phyloP scores from a whole-genome alignment of 1,284 basidiomycete genomes.

The Stygiomarasmius scandens region DNA sequence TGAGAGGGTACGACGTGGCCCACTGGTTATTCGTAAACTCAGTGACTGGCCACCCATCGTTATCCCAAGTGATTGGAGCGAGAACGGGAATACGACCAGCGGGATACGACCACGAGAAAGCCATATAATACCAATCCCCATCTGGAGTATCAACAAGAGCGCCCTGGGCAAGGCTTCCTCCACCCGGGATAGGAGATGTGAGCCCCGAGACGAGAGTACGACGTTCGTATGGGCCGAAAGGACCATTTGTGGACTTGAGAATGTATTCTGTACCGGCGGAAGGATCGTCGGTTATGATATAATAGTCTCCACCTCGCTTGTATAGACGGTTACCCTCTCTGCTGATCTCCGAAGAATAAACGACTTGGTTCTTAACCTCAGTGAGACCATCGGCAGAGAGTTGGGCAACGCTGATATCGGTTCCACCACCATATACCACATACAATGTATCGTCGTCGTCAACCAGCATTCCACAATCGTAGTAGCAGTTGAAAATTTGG shows the following conservation, averaged over 20 bases:
- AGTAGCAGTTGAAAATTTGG: constrained; percentile 20
- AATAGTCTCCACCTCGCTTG: constrained; percentile 21
- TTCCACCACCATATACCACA: constrained; percentile 17
- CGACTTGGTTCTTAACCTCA: constrained; percentile 16
- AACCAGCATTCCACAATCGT: constrained; percentile 22
- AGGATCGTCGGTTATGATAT: constrained; percentile 19
- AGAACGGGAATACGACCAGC: constrained; percentile 21
- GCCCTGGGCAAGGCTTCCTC: constrained; percentile 19
- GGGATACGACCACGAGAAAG: constrained; percentile 20
- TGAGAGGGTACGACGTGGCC: constrained; percentile 18
- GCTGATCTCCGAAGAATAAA: constrained; percentile 6
- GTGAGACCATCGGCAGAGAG: constrained; percentile 15
- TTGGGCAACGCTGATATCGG: constrained; percentile 16
- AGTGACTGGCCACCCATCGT: constrained; percentile 20
- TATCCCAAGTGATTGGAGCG: constrained; percentile 23
- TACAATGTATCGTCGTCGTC: constrained; percentile 26
- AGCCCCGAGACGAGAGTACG: constrained; percentile 5
- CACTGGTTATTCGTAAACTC: constrained; percentile 17
- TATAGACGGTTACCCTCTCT: constrained; percentile 22
- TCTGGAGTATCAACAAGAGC: constrained; percentile 16
- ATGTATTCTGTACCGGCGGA: background rate
- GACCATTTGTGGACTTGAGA: constrained; percentile 4
- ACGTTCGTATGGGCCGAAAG: constrained; percentile 21
- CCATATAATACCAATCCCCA: constrained; percentile 9
- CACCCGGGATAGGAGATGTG: constrained; percentile 5